Evolutionary conservation across 768 basidiomycete genomes (phyloP), one percentile per base, ranked within the genome.

Genomic region (Rhodosporidiobolus odoratus): DNA sequence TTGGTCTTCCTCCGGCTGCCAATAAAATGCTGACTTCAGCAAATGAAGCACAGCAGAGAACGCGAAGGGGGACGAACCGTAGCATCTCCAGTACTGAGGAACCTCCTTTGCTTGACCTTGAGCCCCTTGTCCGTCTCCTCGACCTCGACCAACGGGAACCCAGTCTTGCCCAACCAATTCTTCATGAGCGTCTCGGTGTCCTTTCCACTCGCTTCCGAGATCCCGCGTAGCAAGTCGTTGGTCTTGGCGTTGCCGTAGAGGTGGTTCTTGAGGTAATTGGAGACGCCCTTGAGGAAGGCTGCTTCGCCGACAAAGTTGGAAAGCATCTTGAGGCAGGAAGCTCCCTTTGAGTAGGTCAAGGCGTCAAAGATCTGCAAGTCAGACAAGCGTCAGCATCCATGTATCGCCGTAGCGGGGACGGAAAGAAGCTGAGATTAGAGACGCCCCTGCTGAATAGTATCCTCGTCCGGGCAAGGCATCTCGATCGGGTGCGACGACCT

Each of bases 401-500:
- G 12, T 43, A 21, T 12, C 12, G 58, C 19, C 38, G 37, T 41
- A 3, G 7, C 23, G 37, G 12, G 47, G 34, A 34, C 2, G 4
- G 47, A 37, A 7, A 16, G 27, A 23, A n/a, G 30, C 45, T 38
- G 7, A 38, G 27, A 2, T 12, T 27, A 19, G 59, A 50, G 40
- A 34, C 58, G 27, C 41, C 43, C 66, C 65, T 72, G 70, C 52
- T 71, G 61, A 35, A 75, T 69, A 7, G 67, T 69, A 12, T 62
- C 62, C 45, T 75, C 73, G 78, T 94, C 91, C 0, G 88, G 89
- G 77, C 89, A 91, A 21, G 89, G 87, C 35, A 95, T 91, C 79
- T 97, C 91, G 75, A 98, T 89, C 2, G 95, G 90, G 79, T 98
- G 94, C 17, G 90, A 92, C 30, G 91, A 91, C 15, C 86, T 81